phyloP scores from a whole-genome alignment of 2,329 filamentous ascomycete species.

The Raffaelea deltoideospora region DNA sequence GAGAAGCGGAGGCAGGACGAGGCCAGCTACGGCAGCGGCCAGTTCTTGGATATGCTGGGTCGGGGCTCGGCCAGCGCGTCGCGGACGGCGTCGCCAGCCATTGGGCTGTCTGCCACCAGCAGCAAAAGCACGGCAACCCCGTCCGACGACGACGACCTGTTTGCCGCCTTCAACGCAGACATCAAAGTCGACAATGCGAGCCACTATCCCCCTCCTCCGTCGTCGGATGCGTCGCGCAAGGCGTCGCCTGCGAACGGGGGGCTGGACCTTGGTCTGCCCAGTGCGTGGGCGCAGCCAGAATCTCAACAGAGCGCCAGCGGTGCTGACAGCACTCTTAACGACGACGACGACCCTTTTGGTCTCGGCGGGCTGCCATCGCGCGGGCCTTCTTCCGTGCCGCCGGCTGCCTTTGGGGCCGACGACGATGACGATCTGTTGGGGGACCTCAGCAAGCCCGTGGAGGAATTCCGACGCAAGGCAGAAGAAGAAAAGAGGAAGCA shows the following conservation, averaged over 20 bases:
- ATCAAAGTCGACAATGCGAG: conserved; percentile 54
- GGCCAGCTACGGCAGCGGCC: conserved; percentile 59
- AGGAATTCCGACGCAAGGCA: conserved; percentile 40
- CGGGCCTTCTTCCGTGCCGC: conserved; percentile 15
- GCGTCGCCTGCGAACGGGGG: conserved; percentile 27
- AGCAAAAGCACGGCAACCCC: conserved; percentile 14
- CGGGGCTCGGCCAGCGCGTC: conserved; percentile 30
- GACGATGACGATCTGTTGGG: conserved; percentile 53
- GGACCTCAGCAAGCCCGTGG: conserved; percentile 48
- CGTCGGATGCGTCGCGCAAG: conserved; percentile 22
- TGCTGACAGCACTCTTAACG: conserved; percentile 18
- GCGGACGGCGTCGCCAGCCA: conserved; percentile 28
- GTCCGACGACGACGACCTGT: conserved; percentile 45
- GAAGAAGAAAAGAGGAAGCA: conserved; percentile 13
- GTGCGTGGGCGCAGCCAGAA: conserved; percentile 31
- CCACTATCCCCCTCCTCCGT: conserved; percentile 44
- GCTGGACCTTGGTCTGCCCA: conserved; percentile 34
- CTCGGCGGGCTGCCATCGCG: conserved; percentile 55
- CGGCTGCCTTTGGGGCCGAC: conserved; percentile 11
- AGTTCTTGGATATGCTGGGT: conserved; percentile 63
- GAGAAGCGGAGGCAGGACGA: conserved; percentile 58
- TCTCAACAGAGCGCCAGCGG: conserved; percentile 7
- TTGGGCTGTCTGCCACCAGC: conserved; percentile 7
- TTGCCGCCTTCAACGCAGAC: conserved; percentile 51
- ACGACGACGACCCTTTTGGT: conserved; percentile 85